A percentile compares a stretch with the other conserved stretches of the same genome.
Evolutionary conservation across 176 grass and related monocot genomes (phyloP).

Genomic region (maize (Zea mays)): Zm-B73-REFERENCE-NAM-5.0 NC_050103.1:73972001-73972500

Average conservation of each 20-base stretch:
- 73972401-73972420: too few species aligned
- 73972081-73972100: constrained; percentile 51
- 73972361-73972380: not conserved
- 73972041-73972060: too few species aligned
- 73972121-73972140: constrained; percentile 48
- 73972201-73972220: constrained; percentile 81
- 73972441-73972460: not conserved
- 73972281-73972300: not conserved
- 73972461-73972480: not conserved
- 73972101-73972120: constrained; percentile 58
- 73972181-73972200: constrained; percentile 60
- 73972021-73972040: not conserved
- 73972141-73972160: constrained; percentile 63
- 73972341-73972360: not conserved
- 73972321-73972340: not conserved
- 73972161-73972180: constrained; percentile 63
- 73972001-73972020: not conserved
- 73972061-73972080: not conserved
- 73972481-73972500: not conserved
- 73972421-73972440: not conserved
- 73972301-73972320: constrained; percentile 6
- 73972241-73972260: constrained; percentile 31
- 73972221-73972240: constrained; percentile 61
- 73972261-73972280: not conserved
- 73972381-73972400: not conserved